Evolutionary conservation across 768 basidiomycete genomes (phyloP).

Genomic region (Mycena maculata): DNA sequence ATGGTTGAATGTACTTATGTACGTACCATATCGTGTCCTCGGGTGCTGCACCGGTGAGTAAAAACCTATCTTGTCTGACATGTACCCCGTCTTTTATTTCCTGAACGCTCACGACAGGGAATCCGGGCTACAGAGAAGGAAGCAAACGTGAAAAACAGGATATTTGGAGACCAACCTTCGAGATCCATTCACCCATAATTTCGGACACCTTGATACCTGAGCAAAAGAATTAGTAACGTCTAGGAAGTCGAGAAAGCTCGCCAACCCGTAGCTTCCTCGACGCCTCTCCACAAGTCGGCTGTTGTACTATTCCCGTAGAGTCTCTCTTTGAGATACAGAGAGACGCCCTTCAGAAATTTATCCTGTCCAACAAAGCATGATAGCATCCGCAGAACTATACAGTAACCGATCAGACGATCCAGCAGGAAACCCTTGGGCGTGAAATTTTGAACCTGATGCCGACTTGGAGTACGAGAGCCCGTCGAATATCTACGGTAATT

Average conservation of each 20-base stretch:
- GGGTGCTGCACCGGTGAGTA: constrained; percentile 70
- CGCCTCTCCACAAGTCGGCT: constrained; percentile 75
- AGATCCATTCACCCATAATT: constrained; percentile 80
- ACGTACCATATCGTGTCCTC: constrained; percentile 75
- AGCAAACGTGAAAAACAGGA: background rate
- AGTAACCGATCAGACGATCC: background rate
- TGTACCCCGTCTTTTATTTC: constrained; percentile 67
- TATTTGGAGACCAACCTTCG: constrained; percentile 52
- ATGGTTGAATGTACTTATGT: background rate
- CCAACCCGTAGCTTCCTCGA: constrained; percentile 65
- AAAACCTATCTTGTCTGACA: constrained; percentile 79
- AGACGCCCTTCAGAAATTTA: constrained; percentile 73
- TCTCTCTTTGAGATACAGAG: constrained; percentile 77
- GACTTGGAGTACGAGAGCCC: constrained; percentile 73
- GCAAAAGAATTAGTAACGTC: background rate
- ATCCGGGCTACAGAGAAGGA: constrained; percentile 63
- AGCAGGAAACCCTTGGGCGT: no score
- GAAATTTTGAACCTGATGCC: constrained; percentile 54
- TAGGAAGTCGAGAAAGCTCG: constrained; percentile 1
- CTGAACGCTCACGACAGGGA: constrained; percentile 75
- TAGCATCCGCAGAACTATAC: constrained; percentile 75
- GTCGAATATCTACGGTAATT: constrained; percentile 68
- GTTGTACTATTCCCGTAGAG: constrained; percentile 75
- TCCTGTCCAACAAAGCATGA: constrained; percentile 75
- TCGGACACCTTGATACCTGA: constrained; percentile 65